These are phyloP conservation scores for Ophiostoma montium DNA, from an alignment of 2,329 filamentous ascomycete species.

Conservation along the genomic window DNA sequence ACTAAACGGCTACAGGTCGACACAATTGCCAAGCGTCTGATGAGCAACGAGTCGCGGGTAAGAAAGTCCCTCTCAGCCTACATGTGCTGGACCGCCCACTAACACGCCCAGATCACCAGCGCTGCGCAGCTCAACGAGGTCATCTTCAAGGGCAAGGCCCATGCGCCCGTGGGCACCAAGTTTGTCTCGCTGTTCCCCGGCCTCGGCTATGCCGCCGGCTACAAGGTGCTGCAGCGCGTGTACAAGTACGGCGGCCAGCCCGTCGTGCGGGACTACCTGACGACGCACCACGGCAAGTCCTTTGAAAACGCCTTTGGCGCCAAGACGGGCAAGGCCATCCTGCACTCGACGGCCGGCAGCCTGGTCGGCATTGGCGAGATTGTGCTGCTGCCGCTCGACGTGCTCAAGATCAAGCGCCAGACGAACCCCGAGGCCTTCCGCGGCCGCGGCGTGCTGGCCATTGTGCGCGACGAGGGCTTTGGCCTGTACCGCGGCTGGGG, in stretches of 20 bases:
- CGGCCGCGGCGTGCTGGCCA: constrained; percentile 78
- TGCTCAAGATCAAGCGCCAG: constrained; percentile 98
- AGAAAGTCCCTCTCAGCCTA: constrained; percentile 11
- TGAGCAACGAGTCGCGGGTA: constrained; percentile 87
- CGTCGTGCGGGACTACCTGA: constrained; percentile 80
- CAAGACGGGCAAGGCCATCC: constrained; percentile 94
- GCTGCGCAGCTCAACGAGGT: constrained; percentile 65
- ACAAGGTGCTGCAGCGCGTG: constrained; percentile 90
- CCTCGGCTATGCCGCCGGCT: constrained; percentile 90
- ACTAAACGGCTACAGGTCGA: constrained; percentile 53
- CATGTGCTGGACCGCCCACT: neutral
- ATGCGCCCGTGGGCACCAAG: constrained; percentile 55
- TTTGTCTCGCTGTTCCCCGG: constrained; percentile 95
- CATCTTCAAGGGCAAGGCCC: constrained; percentile 83
- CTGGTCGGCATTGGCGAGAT: constrained; percentile 97
- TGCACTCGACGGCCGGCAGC: constrained; percentile 93
- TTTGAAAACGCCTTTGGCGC: constrained; percentile 89
- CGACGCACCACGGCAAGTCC: constrained; percentile 59
- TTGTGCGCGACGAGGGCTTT: constrained; percentile 87
- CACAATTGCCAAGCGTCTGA: constrained; percentile 95
- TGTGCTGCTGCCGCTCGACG: constrained; percentile 83
- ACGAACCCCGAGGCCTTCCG: constrained; percentile 98
- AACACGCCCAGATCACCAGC: constrained; percentile 33
- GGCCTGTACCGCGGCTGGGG: constrained; percentile 91
- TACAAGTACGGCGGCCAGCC: constrained; percentile 99